Conservation (phyloP, 345 rosid species). For the Anastatica hierochuntica region DNA sequence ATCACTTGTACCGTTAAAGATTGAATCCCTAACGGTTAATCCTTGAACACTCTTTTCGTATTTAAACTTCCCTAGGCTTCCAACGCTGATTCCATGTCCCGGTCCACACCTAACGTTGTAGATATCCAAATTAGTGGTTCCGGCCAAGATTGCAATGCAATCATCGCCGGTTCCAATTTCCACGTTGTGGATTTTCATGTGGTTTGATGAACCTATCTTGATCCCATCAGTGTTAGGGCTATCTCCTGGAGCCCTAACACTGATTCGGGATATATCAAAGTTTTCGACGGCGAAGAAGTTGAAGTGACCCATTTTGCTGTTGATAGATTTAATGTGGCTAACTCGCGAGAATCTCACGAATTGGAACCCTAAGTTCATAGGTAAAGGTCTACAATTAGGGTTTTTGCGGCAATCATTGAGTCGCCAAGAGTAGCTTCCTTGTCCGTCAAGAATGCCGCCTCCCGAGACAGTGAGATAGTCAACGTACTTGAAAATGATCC, state of each 20-base stretch:
- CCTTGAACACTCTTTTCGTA: slow-evolving; percentile 15
- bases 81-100: slow-evolving; percentile 25
- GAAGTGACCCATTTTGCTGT: slow-evolving; percentile 28
- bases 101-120: slow-evolving; percentile 15
- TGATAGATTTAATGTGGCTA: slow-evolving; percentile 7
- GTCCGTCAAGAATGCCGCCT: slow-evolving; percentile 22
- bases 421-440: slow-evolving; percentile 21
- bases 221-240: slow-evolving; percentile 30
- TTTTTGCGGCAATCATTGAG: slow-evolving; percentile 10
- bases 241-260: slow-evolving; percentile 12
- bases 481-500: slow-evolving; percentile 19
- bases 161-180: slow-evolving; percentile 20
- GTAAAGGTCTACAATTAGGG: slow-evolving; percentile 1
- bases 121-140: slow-evolving; percentile 9
- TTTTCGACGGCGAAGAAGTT: slow-evolving; percentile 7
- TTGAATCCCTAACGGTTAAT: slow-evolving; percentile 12
- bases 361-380: slow-evolving; percentile 21
- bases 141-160: slow-evolving; percentile 19
- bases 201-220: slow-evolving; percentile 14
- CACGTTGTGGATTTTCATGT: not conserved
- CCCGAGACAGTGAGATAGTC: slow-evolving; percentile 21
- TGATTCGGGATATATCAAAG: not conserved
- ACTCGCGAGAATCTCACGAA: slow-evolving; percentile 21
- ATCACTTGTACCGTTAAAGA: slow-evolving; percentile 13
- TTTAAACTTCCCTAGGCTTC: slow-evolving; percentile 19